Evolutionary conservation across 1,284 basidiomycete genomes (phyloP), one percentile per base, ranked within the genome.

Genomic region (Porodaedalea pini): DNA sequence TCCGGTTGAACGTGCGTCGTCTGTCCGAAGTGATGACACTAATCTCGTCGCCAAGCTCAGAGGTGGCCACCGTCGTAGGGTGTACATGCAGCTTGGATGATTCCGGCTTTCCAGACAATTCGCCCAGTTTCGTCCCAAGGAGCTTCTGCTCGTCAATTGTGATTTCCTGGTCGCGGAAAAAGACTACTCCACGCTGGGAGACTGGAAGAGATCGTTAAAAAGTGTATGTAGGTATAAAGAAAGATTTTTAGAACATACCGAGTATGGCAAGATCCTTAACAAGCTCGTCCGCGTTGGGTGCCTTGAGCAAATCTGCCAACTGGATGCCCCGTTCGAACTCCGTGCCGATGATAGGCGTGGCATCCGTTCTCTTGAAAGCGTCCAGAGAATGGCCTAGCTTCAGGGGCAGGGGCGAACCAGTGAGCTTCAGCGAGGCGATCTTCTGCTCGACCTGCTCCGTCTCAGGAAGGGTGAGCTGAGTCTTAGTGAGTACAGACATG

Each of bases 171-270:
- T 78, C 72, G 19, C 80, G 76, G 77, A 90, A 87, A 72, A 89
- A 88, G 27, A 86, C 85, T 47, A 89, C 87, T 10, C 86, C 85
- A 39, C 86, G 82, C 58, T 86, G 79, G 2, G 85, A 82, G 56
- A 88, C 57, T 58, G 8, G 4, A 13, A 29, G 15, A 27, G n/a
- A 4, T 7, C 19, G 19, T 8, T 17, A 31, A 21, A 37, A 13
- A 48, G 34, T 8, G 43, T 13, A 15, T 27, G 36, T 21, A 2
- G 43, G 21, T 15, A 27, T 23, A 15, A 47, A 25, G 10, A 17
- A 34, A 29, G 29, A 15, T 3, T 21, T 5, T 2, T 19, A 27
- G 31, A 13, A 34, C 57, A 21, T 49, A 58, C 57, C 75, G 51
- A 83, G 75, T 3, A 75, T 77, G 0, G 82, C 82, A 8, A 80